Conservation (phyloP, 805 yeast genomes). For the Maudiozyma barnettii region DNA sequence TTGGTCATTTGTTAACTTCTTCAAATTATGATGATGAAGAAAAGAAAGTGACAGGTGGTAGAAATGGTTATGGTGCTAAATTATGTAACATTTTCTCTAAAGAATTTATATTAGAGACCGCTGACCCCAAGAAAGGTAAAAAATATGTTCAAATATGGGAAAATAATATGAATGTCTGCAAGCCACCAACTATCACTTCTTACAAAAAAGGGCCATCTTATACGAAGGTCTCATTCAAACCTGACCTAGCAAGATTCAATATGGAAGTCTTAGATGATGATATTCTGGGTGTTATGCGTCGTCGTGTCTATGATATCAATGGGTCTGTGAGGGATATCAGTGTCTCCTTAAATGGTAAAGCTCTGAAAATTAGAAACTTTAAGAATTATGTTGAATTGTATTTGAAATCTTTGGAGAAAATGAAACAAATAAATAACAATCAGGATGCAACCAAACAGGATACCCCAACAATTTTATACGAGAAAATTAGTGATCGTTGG, state of each 20-base stretch:
- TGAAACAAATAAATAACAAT: constrained; percentile 31
- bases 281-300: constrained; percentile 68
- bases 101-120: constrained; percentile 79
- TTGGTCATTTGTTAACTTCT: constrained; percentile 89
- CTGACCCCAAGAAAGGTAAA: constrained; percentile 56
- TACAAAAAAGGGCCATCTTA: constrained; percentile 53
- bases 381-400: constrained; percentile 85
- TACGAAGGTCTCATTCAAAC: constrained; percentile 80
- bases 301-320: constrained; percentile 92
- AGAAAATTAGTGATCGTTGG: constrained; percentile 81
- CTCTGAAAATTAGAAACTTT: constrained; percentile 62
- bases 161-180: constrained; percentile 70
- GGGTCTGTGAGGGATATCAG: constrained; percentile 83
- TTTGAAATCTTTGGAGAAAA: constrained; percentile 60
- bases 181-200: constrained; percentile 60
- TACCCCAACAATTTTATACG: constrained; percentile 61
- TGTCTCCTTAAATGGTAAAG: constrained; percentile 68
- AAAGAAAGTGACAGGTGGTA: constrained; percentile 94
- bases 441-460: constrained; percentile 26
- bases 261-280: constrained; percentile 83
- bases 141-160: constrained; percentile 79
- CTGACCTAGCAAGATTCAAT: constrained; percentile 74
- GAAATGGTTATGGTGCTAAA: constrained; percentile 98
- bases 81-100: constrained; percentile 92
- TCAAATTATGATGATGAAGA: constrained; percentile 93